phyloP scores from a whole-genome alignment of 202 grass and related monocot genomes.

The Setaria viridis region DNA sequence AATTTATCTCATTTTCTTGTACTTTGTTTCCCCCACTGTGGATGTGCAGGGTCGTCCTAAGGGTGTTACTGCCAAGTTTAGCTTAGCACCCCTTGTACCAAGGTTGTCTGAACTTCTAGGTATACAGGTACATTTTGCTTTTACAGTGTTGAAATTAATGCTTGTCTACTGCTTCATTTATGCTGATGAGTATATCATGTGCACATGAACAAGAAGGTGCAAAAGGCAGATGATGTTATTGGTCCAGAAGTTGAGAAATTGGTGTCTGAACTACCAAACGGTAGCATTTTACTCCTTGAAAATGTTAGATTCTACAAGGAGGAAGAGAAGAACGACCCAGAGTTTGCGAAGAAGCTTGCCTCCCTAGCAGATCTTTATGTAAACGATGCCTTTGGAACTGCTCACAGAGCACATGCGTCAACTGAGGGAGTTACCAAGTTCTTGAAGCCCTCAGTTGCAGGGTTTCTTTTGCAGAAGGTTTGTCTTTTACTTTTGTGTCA shows the following conservation, averaged over 20 bases:
- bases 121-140: conserved; percentile 48
- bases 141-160: conserved; percentile 11
- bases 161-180: neutral
- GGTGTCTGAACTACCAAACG: conserved; percentile 67
- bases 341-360: conserved; percentile 77
- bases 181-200: conserved; percentile 13
- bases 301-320: conserved; percentile 84
- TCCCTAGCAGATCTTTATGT: conserved; percentile 73
- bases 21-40: neutral
- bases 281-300: conserved; percentile 68
- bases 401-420: conserved; percentile 79
- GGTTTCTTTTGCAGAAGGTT: conserved; percentile 82
- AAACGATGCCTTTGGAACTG: conserved; percentile 78
- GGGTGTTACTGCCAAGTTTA: conserved; percentile 65
- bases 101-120: conserved; percentile 76
- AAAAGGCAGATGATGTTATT: conserved; percentile 74
- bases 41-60: conserved; percentile 60
- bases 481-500: neutral
- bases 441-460: conserved; percentile 75
- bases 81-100: conserved; percentile 72
- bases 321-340: conserved; percentile 81
- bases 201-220: conserved; percentile 46
- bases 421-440: conserved; percentile 81
- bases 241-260: conserved; percentile 70
- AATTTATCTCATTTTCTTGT: neutral